Percentiles rank a stretch among this genome's conserved stretches.
Conservation (phyloP, 306 rosid genomes). For the Benincasa hispida region DNA sequence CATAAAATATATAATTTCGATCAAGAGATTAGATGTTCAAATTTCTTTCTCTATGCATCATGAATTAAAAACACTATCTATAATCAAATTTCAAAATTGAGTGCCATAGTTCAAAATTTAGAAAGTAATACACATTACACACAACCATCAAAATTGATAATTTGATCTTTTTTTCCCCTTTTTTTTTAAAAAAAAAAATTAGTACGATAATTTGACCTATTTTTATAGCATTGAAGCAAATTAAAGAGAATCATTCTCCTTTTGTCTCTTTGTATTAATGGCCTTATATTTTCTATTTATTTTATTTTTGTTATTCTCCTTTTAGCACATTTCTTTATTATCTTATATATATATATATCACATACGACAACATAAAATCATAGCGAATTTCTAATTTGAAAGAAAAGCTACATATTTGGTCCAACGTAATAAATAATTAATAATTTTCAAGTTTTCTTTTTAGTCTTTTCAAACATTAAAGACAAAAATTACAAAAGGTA, state of each 20-base stretch:
- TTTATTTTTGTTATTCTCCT: background rate
- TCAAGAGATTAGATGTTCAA: too few species aligned
- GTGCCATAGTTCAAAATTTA: too few species aligned
- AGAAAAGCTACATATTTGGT: background rate
- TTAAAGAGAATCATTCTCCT: background rate
- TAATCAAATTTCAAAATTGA: too few species aligned
- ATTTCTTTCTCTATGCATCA: too few species aligned
- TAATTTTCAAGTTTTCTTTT: background rate
- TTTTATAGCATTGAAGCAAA: background rate
- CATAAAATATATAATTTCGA: too few species aligned
- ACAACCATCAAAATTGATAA: background rate
- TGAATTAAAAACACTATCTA: too few species aligned
- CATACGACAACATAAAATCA: background rate
- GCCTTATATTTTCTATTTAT: background rate
- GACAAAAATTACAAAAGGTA: background rate
- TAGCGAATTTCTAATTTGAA: background rate
- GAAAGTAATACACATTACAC: too few species aligned
- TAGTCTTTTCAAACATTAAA: background rate
- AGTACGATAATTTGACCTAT: background rate
- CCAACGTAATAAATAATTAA: background rate
- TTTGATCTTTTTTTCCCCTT: too few species aligned
- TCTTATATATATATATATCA: background rate
- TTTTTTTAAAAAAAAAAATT: too few species aligned
- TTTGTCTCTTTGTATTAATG: background rate
- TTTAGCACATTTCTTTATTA: background rate